Base-by-base conservation (phyloP, 139 green algal species). In the Chlorella sp. region DNA sequence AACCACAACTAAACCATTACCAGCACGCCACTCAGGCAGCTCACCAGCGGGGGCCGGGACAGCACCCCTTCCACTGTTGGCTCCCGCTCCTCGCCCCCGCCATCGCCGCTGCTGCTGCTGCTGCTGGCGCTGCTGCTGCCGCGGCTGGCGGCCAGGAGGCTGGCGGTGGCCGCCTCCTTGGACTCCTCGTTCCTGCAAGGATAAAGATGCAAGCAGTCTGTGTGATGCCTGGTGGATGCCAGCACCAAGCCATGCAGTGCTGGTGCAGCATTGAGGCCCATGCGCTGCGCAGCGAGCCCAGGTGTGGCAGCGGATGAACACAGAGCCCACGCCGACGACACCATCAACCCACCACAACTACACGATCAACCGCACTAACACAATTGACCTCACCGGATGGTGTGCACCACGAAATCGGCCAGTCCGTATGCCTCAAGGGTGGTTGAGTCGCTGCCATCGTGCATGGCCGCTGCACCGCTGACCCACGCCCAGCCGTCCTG, bases 321-420 rank as follows among this genome's bases (percentile, higher is more conserved):
- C 54, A 62, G 54, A 26, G 30, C 28, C 28, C 62, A 16, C n/a
- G 62, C 30, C 64, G n/a, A 36, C n/a, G 5, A 16, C 56, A 65
- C 9, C 56, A 65, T 20, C 56, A 65, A 20, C 56, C 28, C 56
- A 69, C 3, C 62, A 69, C 24, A 69, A 32, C n/a, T n/a, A n/a
- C n/a, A n/a, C n/a, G n/a, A n/a, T 36, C 36, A 2, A 69, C 13
- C 2, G 24, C 62, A 38, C 28, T 8, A 11, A 2, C 51, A 48
- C 36, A 28, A 38, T 43, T 13, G 34, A 9, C 17, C 54, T 22
- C 65, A 68, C 48, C 84, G 60, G 34, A 90, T 70, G 43, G 84
- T 90, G 51, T 84, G 60, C 32, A 62, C 62, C 43, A 90, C 86
- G 48, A 90, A 90, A 17, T 90, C 79, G 11, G 85, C 79, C 26